Base-by-base conservation (phyloP, 345 rosid species). In the Schrenkiella parvula region DNA sequence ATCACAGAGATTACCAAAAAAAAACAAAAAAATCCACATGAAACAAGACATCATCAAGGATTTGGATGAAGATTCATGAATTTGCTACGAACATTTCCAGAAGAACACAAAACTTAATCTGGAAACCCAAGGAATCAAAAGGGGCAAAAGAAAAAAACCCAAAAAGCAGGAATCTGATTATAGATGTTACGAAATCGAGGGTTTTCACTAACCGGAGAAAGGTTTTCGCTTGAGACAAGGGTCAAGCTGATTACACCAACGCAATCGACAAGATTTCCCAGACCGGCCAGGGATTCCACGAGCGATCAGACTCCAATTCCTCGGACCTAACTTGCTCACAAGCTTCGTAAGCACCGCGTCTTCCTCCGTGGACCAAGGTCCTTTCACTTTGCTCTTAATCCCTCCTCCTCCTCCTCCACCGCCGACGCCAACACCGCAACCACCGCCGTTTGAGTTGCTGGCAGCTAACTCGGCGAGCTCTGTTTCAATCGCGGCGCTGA, bases 211-310 rank as follows among this genome's bases (percentile, higher is more conserved):
- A 90, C 95, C 92, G 52, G 90, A 84, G 70, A 90, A 88, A 65
- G 95, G 92, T 72, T 88, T 90, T 19, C 89, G 88, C 80, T 85
- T 88, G 46, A 90, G 86, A 57, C 85, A 80, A 75, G 95, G 97
- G 57, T 90, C 92, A 42, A 90, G 97, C 81, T 90, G 95, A 70
- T 90, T 88, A 70, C 97, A 90, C 97, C 97, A 88, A 6, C 89
- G 77, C 51, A 90, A 86, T 35, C 95, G 85, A 64, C 97, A 90
- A 2, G 95, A 90, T 82, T 90, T 90, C 32, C 92, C 97, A 15
- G 92, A 88, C 17, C 92, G 88, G 53, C 95, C 90, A 6, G 92
- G 90, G 64, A 88, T 84, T 25, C 96, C 96, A 26, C 90, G 84
- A 6, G 91, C 91, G 77, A 90, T 90, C 87, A 85, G 71, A 55